A percentile compares a stretch with the other conserved stretches of the same genome.
Evolutionary conservation across 2,329 filamentous ascomycete genomes (phyloP).

Genomic region (Hortaea werneckii): DNA sequence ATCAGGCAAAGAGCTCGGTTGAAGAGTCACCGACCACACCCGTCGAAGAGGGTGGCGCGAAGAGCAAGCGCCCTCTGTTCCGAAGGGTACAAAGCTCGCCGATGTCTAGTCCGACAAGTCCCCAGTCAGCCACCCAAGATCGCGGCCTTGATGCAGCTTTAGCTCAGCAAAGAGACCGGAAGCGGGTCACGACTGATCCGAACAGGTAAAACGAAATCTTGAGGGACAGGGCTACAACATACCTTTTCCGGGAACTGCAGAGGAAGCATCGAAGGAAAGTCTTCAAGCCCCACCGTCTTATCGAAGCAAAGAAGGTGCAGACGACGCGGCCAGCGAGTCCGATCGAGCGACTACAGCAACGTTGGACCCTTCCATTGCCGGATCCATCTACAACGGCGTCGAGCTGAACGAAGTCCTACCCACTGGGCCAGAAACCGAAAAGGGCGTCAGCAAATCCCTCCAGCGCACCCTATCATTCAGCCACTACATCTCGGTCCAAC

Average conservation of each 20-base stretch:
- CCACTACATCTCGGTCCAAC: constrained; percentile 24
- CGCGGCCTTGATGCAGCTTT: not conserved
- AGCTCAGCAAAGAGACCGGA: not conserved
- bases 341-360: constrained; percentile 28
- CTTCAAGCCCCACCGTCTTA: not conserved
- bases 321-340: constrained; percentile 25
- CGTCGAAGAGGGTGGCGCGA: constrained; percentile 11
- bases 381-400: constrained; percentile 49
- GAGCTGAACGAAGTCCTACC: constrained; percentile 48
- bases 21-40: constrained; percentile 17
- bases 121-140: constrained; percentile 3
- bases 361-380: constrained; percentile 42
- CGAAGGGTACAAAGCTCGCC: constrained; percentile 17
- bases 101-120: constrained; percentile 18
- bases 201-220: not conserved
- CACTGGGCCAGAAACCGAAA: constrained; percentile 38
- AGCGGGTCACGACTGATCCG: not conserved
- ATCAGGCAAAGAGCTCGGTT: constrained; percentile 27
- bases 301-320: constrained; percentile 13
- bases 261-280: constrained; percentile 2
- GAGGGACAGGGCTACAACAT: not conserved
- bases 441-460: constrained; percentile 40
- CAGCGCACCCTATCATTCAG: constrained; percentile 46
- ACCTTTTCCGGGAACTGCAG: not conserved
- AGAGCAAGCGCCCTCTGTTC: constrained; percentile 13